Percentiles rank a stretch among this genome's conserved stretches.
Conservation (phyloP, 805 yeast genomes). For the Dipodascus albidus region DNA sequence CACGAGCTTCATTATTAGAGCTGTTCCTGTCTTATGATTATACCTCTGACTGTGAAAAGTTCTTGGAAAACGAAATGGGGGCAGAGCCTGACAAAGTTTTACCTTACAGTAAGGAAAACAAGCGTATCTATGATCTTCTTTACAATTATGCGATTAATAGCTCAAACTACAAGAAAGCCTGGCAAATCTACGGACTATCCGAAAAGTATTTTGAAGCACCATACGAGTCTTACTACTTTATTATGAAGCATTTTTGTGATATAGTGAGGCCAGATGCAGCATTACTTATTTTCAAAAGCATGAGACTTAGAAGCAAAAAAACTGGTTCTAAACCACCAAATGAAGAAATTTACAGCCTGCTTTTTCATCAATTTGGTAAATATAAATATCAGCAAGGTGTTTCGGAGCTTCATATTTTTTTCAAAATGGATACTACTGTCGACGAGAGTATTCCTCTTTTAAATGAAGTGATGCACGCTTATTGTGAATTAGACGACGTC, state of each 20-base stretch:
- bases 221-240: conserved; percentile 44
- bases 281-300: conserved; percentile 45
- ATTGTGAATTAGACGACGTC: conserved; percentile 43
- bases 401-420: conserved; percentile 45
- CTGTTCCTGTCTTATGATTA: conserved; percentile 27
- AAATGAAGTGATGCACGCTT: conserved; percentile 55
- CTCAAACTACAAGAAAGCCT: conserved; percentile 33
- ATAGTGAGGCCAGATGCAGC: conserved; percentile 50
- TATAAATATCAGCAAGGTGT: conserved; percentile 54
- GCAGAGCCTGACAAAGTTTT: conserved; percentile 8
- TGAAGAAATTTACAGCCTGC: conserved; percentile 44
- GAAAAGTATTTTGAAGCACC: conserved; percentile 47
- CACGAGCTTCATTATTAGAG: conserved; percentile 30
- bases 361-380: conserved; percentile 52
- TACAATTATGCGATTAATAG: conserved; percentile 34
- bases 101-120: conserved; percentile 17
- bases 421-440: conserved; percentile 50
- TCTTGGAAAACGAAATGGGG: conserved; percentile 34
- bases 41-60: conserved; percentile 31
- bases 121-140: conserved; percentile 32
- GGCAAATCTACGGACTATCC: conserved; percentile 48
- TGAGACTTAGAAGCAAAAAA: conserved; percentile 43
- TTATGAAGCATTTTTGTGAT: conserved; percentile 43
- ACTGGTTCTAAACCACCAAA: conserved; percentile 41
- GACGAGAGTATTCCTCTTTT: conserved; percentile 45